Evolutionary conservation across 2,329 filamentous ascomycete species (phyloP).

Genomic region (Apiospora koreana): DNA sequence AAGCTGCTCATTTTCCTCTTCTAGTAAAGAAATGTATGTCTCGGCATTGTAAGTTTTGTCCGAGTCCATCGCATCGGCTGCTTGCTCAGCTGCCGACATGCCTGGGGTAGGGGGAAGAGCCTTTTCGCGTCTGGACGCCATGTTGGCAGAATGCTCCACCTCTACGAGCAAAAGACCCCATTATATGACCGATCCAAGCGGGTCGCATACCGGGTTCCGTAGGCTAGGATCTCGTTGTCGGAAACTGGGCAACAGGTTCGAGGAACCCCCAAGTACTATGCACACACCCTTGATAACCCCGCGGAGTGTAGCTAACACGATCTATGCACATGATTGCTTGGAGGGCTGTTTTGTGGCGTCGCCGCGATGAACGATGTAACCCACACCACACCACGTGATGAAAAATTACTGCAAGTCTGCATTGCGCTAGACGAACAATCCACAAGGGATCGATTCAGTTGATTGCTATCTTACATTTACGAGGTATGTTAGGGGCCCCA

Average conservation of each 20-base stretch:
- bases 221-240: neutral
- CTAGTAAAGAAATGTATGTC: neutral
- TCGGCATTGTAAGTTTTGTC: neutral
- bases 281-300: neutral
- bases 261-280: neutral
- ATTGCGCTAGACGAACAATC: neutral
- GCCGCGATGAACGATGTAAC: neutral
- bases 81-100: neutral
- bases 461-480: neutral
- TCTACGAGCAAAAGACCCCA: neutral
- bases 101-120: slow-evolving; percentile 1
- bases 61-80: neutral
- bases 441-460: neutral
- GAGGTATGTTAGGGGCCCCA: neutral
- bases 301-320: neutral
- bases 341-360: neutral
- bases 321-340: neutral
- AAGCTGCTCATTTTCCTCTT: slow-evolving; percentile 6
- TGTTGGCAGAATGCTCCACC: neutral
- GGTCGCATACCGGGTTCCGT: neutral
- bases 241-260: neutral
- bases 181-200: neutral
- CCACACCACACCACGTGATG: neutral
- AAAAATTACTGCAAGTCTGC: neutral
- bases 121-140: neutral